Evolutionary conservation across 108 stramenopile species (phyloP).

Genomic region (Conticribra weissflogii): DNA sequence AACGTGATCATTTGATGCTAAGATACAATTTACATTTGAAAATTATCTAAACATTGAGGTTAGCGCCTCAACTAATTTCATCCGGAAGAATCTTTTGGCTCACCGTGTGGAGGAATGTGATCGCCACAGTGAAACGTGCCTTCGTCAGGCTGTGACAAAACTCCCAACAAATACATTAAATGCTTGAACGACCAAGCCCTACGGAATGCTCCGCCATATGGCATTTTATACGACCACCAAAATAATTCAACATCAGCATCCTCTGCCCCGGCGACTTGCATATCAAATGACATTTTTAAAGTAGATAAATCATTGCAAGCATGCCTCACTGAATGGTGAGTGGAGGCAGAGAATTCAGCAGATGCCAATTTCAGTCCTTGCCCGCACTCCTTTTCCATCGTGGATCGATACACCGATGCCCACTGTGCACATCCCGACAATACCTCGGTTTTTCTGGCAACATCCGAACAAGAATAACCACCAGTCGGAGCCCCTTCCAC

Average conservation of each 20-base stretch:
- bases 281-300: slow-evolving; percentile 49
- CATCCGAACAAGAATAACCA: slow-evolving; percentile 59
- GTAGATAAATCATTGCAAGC: slow-evolving; percentile 70
- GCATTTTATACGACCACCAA: slow-evolving; percentile 82
- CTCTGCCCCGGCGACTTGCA: slow-evolving; percentile 55
- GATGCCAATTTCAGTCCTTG: slow-evolving; percentile 57
- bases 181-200: slow-evolving; percentile 77
- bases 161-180: slow-evolving; percentile 65
- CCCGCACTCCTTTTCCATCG: slow-evolving; percentile 57
- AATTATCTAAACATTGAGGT: neutral
- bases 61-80: slow-evolving; percentile 11
- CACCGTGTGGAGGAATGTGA: slow-evolving; percentile 36
- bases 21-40: too few species aligned
- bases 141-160: slow-evolving; percentile 60
- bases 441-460: slow-evolving; percentile 23
- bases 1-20: too few species aligned
- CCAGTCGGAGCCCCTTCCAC: slow-evolving; percentile 63
- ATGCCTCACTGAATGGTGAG: slow-evolving; percentile 70
- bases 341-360: slow-evolving; percentile 76
- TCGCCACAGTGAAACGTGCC: slow-evolving; percentile 50
- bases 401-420: slow-evolving; percentile 57
- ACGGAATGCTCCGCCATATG: slow-evolving; percentile 76
- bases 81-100: slow-evolving; percentile 41
- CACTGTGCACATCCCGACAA: slow-evolving; percentile 56
- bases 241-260: slow-evolving; percentile 69